phyloP scores from a whole-genome alignment of 495 filamentous ascomycete genomes.

The Hypoxylon cercidicola region DNA sequence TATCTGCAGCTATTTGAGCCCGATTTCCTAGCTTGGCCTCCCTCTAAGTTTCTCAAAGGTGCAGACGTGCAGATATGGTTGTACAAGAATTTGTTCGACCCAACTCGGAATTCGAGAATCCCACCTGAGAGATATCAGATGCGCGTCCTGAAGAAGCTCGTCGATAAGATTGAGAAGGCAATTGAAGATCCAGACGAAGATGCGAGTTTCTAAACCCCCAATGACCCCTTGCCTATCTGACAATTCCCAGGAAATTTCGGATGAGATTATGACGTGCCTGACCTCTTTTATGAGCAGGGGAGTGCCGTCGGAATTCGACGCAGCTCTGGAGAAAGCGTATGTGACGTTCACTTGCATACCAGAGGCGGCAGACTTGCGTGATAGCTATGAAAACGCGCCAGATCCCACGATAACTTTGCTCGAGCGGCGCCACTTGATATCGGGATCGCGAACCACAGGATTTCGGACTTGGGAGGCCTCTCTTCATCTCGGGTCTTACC shows the following conservation, averaged over 20 bases:
- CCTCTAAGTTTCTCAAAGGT: slow-evolving; percentile 59
- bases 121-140: slow-evolving; percentile 72
- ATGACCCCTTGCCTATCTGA: background rate
- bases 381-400: slow-evolving; percentile 16
- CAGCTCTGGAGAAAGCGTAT: slow-evolving; percentile 71
- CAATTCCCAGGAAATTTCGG: slow-evolving; percentile 68
- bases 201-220: slow-evolving; percentile 60
- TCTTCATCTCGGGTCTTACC: slow-evolving; percentile 75
- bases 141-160: slow-evolving; percentile 72
- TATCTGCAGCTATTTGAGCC: slow-evolving; percentile 71
- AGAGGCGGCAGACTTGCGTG: background rate
- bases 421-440: slow-evolving; percentile 75
- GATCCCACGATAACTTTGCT: slow-evolving; percentile 60
- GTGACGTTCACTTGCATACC: slow-evolving; percentile 70
- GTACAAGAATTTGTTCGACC: slow-evolving; percentile 69
- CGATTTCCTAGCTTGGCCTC: slow-evolving; percentile 65
- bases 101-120: slow-evolving; percentile 53
- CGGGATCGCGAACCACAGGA: slow-evolving; percentile 77
- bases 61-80: slow-evolving; percentile 68
- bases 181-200: slow-evolving; percentile 75
- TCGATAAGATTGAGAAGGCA: slow-evolving; percentile 67
- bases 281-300: slow-evolving; percentile 63
- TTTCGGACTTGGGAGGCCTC: slow-evolving; percentile 88
- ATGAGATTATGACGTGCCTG: slow-evolving; percentile 69
- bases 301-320: slow-evolving; percentile 62